Conservation (phyloP, 306 rosid species). For the Gynostemma pentaphyllum region DNA sequence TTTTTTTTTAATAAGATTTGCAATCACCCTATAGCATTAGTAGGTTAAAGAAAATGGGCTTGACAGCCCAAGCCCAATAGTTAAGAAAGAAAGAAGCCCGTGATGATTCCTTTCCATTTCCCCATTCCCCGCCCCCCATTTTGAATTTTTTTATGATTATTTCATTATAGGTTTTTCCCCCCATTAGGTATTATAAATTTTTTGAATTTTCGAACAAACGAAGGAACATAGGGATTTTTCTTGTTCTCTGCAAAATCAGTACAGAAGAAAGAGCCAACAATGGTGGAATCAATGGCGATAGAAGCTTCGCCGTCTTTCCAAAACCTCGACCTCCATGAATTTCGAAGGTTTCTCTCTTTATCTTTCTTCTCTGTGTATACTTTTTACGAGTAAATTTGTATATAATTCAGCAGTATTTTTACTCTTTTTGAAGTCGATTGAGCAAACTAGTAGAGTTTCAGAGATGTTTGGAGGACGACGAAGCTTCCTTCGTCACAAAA, state of each 20-base stretch:
- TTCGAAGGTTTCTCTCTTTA: conserved; percentile 38
- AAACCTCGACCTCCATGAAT: conserved; percentile 18
- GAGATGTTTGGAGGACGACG: conserved; percentile 14
- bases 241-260: not conserved
- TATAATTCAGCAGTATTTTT: not conserved
- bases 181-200: too few relatives aligned
- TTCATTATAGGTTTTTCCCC: too few relatives aligned
- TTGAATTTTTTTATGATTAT: too few relatives aligned
- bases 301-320: conserved; percentile 22
- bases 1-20: too few relatives aligned
- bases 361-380: not conserved
- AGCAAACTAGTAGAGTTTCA: conserved; percentile 36
- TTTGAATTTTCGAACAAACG: not conserved
- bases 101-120: too few relatives aligned
- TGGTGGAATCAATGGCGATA: conserved; percentile 21
- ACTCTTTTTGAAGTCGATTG: conserved; percentile 31
- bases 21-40: too few relatives aligned
- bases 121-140: too few relatives aligned
- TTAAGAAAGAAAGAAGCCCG: too few relatives aligned
- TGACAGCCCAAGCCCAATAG: too few relatives aligned
- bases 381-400: not conserved
- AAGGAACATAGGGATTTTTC: not conserved
- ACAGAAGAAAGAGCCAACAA: not conserved
- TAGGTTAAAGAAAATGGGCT: too few relatives aligned
- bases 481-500: conserved; percentile 16